Percentiles rank a stretch among this genome's conserved stretches.
These are phyloP conservation scores for Xerocomellus intermedius DNA, from an alignment of 768 basidiomycete species.

Conservation along the genomic window DNA sequence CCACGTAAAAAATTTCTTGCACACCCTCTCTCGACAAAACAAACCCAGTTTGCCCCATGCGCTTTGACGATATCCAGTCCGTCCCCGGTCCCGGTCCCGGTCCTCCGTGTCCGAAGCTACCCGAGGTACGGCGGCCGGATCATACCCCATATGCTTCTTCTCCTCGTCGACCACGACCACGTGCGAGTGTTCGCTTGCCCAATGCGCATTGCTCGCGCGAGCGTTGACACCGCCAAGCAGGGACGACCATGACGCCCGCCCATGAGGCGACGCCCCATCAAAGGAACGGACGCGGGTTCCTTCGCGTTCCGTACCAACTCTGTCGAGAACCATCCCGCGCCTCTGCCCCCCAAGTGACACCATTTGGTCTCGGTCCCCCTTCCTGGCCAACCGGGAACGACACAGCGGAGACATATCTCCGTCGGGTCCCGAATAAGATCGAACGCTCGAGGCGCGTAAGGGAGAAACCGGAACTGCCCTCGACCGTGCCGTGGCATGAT, in stretches of 20 bases:
- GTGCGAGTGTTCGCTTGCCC: not conserved
- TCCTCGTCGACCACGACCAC: not conserved
- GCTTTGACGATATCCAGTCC: not conserved
- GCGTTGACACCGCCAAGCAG: not conserved
- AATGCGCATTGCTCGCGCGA: not conserved
- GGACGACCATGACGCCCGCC: not conserved
- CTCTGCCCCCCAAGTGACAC: not conserved
- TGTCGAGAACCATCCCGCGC: not conserved
- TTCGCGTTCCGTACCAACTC: not conserved
- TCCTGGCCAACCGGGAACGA: not conserved
- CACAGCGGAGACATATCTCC: not conserved
- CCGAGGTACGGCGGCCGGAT: conserved; percentile 18
- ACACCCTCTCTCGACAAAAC: conserved; percentile 3
- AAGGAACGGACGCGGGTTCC: not conserved
- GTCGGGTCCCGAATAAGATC: not conserved
- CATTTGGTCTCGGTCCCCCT: not conserved
- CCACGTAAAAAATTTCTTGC: conserved; percentile 9
- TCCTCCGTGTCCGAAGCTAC: not conserved
- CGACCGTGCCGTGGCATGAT: conserved; percentile 2
- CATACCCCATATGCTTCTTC: conserved; percentile 3
- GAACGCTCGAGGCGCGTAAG: not conserved
- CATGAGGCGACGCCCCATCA: not conserved
- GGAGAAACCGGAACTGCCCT: conserved; percentile 1
- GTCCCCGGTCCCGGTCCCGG: not conserved
- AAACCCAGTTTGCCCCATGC: conserved; percentile 1